Conservation (phyloP, 495 filamentous ascomycete genomes). For the Xylaria telfairii region DNA sequence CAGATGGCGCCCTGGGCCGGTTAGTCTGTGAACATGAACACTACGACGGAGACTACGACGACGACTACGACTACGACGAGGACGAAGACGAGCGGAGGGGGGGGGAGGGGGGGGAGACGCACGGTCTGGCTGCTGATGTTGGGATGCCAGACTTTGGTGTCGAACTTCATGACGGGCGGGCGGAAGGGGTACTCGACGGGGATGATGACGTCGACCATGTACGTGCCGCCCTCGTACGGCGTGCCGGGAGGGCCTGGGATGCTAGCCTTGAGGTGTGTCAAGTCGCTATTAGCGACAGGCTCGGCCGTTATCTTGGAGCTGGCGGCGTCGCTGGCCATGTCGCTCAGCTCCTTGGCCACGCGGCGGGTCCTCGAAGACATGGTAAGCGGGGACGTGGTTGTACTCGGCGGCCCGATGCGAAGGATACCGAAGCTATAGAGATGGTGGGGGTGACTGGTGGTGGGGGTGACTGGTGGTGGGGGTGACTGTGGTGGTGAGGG, state of each 20-base stretch:
- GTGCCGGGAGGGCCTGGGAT: conserved; percentile 91
- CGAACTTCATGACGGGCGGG: conserved; percentile 90
- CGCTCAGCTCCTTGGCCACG: conserved; percentile 88
- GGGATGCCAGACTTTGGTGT: conserved; percentile 97
- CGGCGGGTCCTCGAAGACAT: conserved; percentile 71
- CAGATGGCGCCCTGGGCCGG: conserved; percentile 88
- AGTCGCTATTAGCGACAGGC: conserved; percentile 69
- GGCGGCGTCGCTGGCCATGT: conserved; percentile 74
- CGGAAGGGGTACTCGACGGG: conserved; percentile 92
- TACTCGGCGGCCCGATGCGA: background rate
- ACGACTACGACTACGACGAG: too few species aligned
- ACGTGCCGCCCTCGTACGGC: conserved; percentile 90
- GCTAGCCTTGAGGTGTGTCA: conserved; percentile 82
- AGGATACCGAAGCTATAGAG: too few species aligned
- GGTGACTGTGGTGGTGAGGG: background rate
- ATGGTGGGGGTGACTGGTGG: background rate
- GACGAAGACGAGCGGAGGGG: too few species aligned
- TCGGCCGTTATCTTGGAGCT: conserved; percentile 74
- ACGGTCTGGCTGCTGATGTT: conserved; percentile 97
- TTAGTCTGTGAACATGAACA: background rate
- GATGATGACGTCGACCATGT: conserved; percentile 82
- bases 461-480: background rate
- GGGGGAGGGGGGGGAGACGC: conserved; percentile 39
- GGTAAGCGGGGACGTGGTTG: background rate
- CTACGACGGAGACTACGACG: background rate